Evolutionary conservation across 1,284 basidiomycete genomes (phyloP), one percentile per base, ranked within the genome.

Genomic region (Acaromyces ingoldii): DNA sequence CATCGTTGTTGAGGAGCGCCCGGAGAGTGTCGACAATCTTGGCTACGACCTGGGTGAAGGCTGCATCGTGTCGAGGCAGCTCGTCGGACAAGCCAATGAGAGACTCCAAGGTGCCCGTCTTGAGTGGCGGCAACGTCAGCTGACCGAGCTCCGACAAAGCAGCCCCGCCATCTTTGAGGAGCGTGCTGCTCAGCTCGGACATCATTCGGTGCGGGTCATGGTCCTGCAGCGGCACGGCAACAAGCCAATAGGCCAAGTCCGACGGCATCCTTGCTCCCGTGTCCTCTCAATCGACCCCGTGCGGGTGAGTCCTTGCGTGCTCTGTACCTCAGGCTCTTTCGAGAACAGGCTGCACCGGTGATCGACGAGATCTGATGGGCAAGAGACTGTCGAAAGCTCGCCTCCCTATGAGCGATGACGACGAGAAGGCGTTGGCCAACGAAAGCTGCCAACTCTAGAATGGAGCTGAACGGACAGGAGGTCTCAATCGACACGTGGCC

Each of bases 1-100:
- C 83, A 72, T 95, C 90, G 66, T 95, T 91, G 72, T 91, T 91
- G 49, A 93, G 79, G 49, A 98, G 82, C 61, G 87, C 89, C 42
- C 91, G 87, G 45, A 97, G 82, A 0, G 91, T 92, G 72, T 98
- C 95, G 55, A 97, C 89, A 22, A 88, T 87, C 81, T 96, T 97
- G 57, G 88, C 88, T 55, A 93, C 87, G 10, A 85, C 84, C 21
- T 83, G 79, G 2, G 89, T 96, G 79, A 95, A 91, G 79, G 83
- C 83, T n/a, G 82, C 75, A 66, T 98, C 95, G 58, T 88, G 84
- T 78, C 96, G 97, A 13, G 91, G 89, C 39, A 98, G 82, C 49
- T 88, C 85, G 72, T 98, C 95, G 15, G 91, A 93, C 43, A 98
- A 82, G 3, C 84, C 82, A 61, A 99, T 85, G 54, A 99, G 84